Conservation (phyloP, 78 protist genomes). For the Tieghemostelium lacteum region DNA sequence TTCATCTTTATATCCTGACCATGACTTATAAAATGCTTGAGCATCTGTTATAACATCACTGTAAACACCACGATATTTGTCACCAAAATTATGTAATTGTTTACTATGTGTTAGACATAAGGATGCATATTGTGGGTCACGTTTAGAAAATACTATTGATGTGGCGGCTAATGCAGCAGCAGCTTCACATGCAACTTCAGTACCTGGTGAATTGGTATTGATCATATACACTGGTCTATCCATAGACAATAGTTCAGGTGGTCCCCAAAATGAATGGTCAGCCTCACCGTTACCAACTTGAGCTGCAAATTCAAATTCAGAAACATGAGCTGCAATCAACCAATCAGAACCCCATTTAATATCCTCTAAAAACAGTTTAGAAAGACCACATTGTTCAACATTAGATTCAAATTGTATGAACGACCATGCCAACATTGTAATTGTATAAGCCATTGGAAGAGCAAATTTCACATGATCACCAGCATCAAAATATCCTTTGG, state of each 20-base stretch:
- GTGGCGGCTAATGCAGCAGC: slow-evolving; percentile 66
- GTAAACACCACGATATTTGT: slow-evolving; percentile 70
- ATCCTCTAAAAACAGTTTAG: slow-evolving; percentile 18
- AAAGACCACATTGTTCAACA: slow-evolving; percentile 4
- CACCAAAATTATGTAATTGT: slow-evolving; percentile 50
- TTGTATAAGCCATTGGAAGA: slow-evolving; percentile 75
- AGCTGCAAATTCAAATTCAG: slow-evolving; percentile 33
- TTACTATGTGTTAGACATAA: slow-evolving; percentile 47
- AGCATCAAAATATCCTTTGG: slow-evolving; percentile 77
- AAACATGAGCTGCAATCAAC: slow-evolving; percentile 58
- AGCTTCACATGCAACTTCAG: slow-evolving; percentile 73
- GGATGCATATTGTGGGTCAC: slow-evolving; percentile 28
- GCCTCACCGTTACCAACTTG: slow-evolving; percentile 56
- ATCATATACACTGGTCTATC: slow-evolving; percentile 25
- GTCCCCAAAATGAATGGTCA: slow-evolving; percentile 69
- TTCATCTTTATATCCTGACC: slow-evolving; percentile 67
- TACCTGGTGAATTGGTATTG: slow-evolving; percentile 47
- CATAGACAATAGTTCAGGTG: slow-evolving; percentile 33
- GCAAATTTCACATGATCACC: slow-evolving; percentile 76
- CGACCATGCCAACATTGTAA: slow-evolving; percentile 76
- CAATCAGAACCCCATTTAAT: slow-evolving; percentile 82
- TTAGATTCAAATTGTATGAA: slow-evolving; percentile 28
- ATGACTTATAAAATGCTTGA: slow-evolving; percentile 47
- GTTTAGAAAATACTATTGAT: slow-evolving; percentile 8
- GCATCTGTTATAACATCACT: slow-evolving; percentile 40